Percentiles rank a stretch among this genome's conserved stretches.
These are phyloP conservation scores for Podaxis carcinomalis DNA, from an alignment of 768 basidiomycete species.

Conservation along the genomic window DNA sequence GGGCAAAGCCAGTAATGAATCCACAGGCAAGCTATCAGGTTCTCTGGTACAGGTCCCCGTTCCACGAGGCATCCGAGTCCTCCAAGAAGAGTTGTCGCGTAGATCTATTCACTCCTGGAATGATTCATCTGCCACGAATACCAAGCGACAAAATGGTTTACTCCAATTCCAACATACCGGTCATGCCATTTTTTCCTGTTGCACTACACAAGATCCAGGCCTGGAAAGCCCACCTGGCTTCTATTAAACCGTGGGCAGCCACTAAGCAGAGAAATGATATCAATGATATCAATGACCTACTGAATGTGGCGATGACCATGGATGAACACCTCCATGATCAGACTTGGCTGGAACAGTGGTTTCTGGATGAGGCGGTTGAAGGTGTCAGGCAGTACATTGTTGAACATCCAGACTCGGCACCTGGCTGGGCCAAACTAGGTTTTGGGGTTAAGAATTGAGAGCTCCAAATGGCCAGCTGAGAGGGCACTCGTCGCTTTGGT, in stretches of 20 bases:
- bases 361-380: conserved; percentile 14
- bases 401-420: neutral
- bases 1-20: conserved; percentile 12
- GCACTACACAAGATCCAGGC: conserved; percentile 29
- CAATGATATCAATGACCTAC: conserved; percentile 15
- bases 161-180: conserved; percentile 9
- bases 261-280: conserved; percentile 9
- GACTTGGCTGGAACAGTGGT: conserved; percentile 14
- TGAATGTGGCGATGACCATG: conserved; percentile 1
- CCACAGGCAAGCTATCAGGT: conserved; percentile 8
- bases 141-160: conserved; percentile 1
- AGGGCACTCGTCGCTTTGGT: neutral
- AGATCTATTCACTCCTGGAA: conserved; percentile 17
- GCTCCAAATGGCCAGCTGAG: too few relatives aligned
- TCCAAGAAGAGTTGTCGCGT: conserved; percentile 11
- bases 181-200: conserved; percentile 26
- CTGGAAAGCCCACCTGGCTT: conserved; percentile 13
- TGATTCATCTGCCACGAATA: conserved; percentile 17
- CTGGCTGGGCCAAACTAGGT: neutral
- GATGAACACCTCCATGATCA: conserved; percentile 2
- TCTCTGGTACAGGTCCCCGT: conserved; percentile 14
- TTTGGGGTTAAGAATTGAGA: neutral
- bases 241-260: neutral
- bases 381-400: conserved; percentile 6
- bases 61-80: neutral